Percentiles rank a stretch among this genome's conserved stretches.
Conservation (phyloP, 805 yeast species). For the Saccharomyces kudriavzevii region DNA sequence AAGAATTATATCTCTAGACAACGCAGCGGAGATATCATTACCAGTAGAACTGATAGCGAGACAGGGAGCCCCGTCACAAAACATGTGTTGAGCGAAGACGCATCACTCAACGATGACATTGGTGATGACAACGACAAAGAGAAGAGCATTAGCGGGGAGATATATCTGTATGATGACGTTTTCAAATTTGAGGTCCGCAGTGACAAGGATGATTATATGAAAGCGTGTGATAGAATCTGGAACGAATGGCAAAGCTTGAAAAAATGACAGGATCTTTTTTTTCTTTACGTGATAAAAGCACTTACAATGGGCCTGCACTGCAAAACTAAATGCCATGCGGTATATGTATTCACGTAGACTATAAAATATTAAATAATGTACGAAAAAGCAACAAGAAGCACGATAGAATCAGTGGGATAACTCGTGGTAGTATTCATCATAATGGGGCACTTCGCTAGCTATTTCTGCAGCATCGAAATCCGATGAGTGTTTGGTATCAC, state of each 20-base stretch:
- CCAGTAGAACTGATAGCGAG: not conserved
- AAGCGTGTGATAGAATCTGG: constrained; percentile 30
- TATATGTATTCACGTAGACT: not conserved
- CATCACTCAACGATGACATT: not conserved
- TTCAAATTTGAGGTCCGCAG: constrained; percentile 24
- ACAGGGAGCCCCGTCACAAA: not conserved
- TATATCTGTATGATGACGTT: constrained; percentile 12
- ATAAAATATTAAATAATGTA: not conserved
- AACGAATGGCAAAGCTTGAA: constrained; percentile 18
- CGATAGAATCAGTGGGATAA: not conserved
- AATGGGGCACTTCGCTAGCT: constrained; percentile 5
- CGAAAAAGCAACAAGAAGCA: not conserved
- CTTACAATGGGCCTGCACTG: not conserved
- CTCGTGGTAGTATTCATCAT: constrained; percentile 17
- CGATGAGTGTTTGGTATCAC: constrained; percentile 44
- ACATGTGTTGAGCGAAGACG: not conserved
- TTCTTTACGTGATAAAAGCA: not conserved
- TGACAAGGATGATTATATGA: constrained; percentile 18
- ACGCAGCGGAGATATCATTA: not conserved
- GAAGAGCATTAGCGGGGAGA: constrained; percentile 6
- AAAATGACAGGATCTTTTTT: not conserved
- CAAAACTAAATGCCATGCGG: not conserved
- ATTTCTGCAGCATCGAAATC: constrained; percentile 1
- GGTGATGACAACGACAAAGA: not conserved
- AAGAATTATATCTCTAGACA: not conserved